Evolutionary conservation across 2,329 filamentous ascomycete genomes (phyloP), one percentile per base, ranked within the genome.

Genomic region (Sclerotinia glacialis): DNA sequence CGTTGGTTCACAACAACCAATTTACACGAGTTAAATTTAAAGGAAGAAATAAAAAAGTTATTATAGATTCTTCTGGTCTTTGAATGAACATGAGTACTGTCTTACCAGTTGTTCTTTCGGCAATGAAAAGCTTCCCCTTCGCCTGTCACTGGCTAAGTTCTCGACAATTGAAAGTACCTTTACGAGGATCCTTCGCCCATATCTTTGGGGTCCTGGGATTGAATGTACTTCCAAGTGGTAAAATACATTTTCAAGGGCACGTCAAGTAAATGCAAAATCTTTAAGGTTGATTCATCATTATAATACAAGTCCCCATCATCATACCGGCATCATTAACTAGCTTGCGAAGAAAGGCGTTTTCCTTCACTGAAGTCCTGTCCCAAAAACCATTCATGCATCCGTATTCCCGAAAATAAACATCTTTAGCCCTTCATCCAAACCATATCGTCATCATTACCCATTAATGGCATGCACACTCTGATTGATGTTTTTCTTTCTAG

Each of bases 371-470:
- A 31, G 40, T 16, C 18, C 31, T 23, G 11, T 49, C 18, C 58
- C 58, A 49, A 61, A 40, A 37, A 47, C 28, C 28, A 54, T 42
- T 28, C 14, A 53, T 63, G 11, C 60, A 61, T 26, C 44, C 58
- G 31, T 49, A 23, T 23, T 44, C 44, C 21, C 26, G 5, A 11
- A 47, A 18, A 60, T 37, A 18, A 21, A n/a, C 55, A 37, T 60
- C 44, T 47, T 9, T 37, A 28, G 31, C 14, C 12, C 23, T 8
- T 50, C 44, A 47, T 21, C 14, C 14, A n/a, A 23, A 34, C 53
- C 53, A 65, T 49, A 50, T 42, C 61, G 55, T 60, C 61, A 64
- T 60, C 58, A 46, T 49, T 52, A 55, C 37, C 23, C 50, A 64
- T 44, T 44, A 42, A 46, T 26, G 23, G n/a, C 37, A 58, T 58